phyloP scores from a whole-genome alignment of 2,329 filamentous ascomycete species.

The Leptographium galeiforme region DNA sequence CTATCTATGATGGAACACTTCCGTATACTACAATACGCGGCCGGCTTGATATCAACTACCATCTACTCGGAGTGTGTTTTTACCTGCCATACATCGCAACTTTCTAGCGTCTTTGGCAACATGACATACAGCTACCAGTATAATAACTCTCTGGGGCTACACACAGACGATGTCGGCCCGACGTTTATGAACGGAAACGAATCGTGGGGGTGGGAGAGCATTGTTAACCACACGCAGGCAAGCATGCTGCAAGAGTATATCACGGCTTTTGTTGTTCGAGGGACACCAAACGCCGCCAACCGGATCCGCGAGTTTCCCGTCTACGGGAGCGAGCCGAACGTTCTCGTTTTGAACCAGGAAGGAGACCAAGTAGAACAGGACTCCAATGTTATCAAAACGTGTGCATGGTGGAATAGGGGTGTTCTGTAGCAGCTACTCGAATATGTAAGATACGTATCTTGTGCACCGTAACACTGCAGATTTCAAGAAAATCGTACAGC shows the following conservation, averaged over 20 bases:
- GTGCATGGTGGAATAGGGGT: background rate
- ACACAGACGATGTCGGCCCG: background rate
- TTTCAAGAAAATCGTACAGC: no score
- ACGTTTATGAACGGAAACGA: slow-evolving; percentile 1
- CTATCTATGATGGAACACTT: background rate
- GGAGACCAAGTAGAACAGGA: background rate
- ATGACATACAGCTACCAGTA: slow-evolving; percentile 1
- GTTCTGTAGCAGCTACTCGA: background rate
- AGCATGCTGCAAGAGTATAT: slow-evolving; percentile 1
- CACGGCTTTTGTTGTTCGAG: background rate
- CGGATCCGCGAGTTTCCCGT: background rate
- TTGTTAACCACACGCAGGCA: background rate
- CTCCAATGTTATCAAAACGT: background rate
- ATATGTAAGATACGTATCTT: no score
- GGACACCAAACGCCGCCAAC: background rate
- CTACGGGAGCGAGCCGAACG: background rate
- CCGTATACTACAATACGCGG: background rate
- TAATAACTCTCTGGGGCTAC: background rate
- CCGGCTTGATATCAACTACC: background rate
- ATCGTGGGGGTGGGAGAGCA: background rate
- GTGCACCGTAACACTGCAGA: no score
- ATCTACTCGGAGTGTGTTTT: background rate
- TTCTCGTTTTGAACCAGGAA: background rate
- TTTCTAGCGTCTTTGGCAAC: background rate
- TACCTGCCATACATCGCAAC: background rate